A percentile compares a stretch with the other conserved stretches of the same genome.
Evolutionary conservation across 768 basidiomycete species (phyloP).

Genomic region (Boletus speciosus): DNA sequence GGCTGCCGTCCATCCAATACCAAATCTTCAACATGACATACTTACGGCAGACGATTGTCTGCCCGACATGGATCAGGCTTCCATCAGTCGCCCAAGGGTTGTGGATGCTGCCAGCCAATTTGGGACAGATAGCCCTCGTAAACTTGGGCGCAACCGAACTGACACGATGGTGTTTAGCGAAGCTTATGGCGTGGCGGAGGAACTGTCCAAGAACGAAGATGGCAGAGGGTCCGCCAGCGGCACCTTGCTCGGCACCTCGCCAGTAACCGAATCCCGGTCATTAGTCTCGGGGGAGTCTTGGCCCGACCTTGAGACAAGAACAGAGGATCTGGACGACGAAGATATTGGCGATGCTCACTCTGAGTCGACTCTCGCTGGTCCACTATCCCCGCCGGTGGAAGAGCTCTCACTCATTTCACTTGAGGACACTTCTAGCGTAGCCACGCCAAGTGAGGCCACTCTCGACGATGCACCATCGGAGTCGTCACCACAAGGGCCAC

Average conservation of each 20-base stretch:
- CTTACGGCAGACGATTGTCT: constrained; percentile 2
- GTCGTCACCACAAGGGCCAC: neutral
- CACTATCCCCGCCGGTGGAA: constrained; percentile 30
- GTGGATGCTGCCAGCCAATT: constrained; percentile 12
- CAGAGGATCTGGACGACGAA: constrained; percentile 24
- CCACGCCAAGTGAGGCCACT: neutral
- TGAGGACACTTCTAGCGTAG: constrained; percentile 10
- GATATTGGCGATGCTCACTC: constrained; percentile 22
- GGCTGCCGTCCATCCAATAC: constrained; percentile 36
- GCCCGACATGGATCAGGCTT: constrained; percentile 7
- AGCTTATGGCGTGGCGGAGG: constrained; percentile 36
- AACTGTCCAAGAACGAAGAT: constrained; percentile 29
- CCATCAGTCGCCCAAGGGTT: constrained; percentile 18
- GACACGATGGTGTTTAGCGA: constrained; percentile 74
- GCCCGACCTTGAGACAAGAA: constrained; percentile 8
- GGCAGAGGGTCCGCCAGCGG: neutral
- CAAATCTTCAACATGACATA: constrained; percentile 10
- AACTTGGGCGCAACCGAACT: constrained; percentile 54
- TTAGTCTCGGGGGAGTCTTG: constrained; percentile 5
- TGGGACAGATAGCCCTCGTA: constrained; percentile 41
- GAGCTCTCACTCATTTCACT: constrained; percentile 26
- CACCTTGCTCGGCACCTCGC: constrained; percentile 11
- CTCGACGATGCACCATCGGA: constrained; percentile 2
- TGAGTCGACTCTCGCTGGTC: constrained; percentile 14
- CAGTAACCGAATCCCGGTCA: constrained; percentile 10